Evolutionary conservation across 148 eudicot species (phyloP).

Genomic region (Simmondsia chinensis): DNA sequence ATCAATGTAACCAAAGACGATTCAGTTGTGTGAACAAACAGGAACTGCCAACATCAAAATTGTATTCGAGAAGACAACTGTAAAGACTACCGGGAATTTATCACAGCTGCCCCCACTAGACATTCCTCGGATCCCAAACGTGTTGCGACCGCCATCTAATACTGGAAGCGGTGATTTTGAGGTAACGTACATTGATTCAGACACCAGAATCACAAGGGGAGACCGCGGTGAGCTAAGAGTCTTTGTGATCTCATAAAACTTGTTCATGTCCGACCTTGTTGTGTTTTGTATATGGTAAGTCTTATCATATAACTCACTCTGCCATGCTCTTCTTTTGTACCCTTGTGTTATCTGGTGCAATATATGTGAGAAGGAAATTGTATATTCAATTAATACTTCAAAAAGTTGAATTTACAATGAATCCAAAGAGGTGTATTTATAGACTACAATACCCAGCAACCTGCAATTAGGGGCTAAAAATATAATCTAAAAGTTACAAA

Average conservation of each 20-base stretch:
- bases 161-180: constrained; percentile 87
- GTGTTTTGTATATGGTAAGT: no score
- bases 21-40: constrained; percentile 9
- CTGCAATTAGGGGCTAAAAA: no score
- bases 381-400: no score
- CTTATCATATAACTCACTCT: no score
- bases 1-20: not conserved
- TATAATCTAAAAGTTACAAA: no score
- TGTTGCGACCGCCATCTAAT: constrained; percentile 60
- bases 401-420: no score
- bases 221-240: constrained; percentile 88
- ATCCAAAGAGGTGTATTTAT: no score
- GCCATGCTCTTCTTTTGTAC: no score
- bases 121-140: constrained; percentile 65
- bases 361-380: no score
- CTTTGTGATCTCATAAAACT: constrained; percentile 63
- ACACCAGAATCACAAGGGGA: constrained; percentile 78
- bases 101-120: constrained; percentile 85
- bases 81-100: constrained; percentile 71
- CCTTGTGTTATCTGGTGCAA: no score
- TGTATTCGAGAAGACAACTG: constrained; percentile 77
- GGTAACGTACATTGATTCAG: constrained; percentile 73
- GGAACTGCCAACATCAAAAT: constrained; percentile 53
- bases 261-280: no score
- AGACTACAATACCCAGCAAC: no score